Evolutionary conservation across 2,329 filamentous ascomycete genomes (phyloP), one percentile per base, ranked within the genome.

Genomic region (Pochonia chlamydosporia): DNA sequence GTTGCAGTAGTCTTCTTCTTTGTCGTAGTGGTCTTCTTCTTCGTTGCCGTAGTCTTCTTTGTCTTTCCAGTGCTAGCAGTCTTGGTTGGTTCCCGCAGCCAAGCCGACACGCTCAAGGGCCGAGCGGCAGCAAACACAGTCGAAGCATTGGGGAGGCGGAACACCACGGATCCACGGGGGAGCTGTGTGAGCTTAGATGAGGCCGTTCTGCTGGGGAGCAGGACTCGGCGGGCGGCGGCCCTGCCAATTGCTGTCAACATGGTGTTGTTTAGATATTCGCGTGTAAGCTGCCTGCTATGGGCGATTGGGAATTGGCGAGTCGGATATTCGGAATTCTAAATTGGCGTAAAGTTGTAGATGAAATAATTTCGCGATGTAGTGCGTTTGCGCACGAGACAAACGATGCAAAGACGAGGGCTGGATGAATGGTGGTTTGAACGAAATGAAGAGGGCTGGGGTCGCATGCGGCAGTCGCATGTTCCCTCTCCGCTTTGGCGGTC

Each of bases 211-310:
- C 18, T 46, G 13, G 54, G 43, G 46, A 54, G 50, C 41, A 60
- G 54, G 44, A 61, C 55, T 54, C 68, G 69, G 58, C 62, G 63
- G 50, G 63, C 59, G 46, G 66, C 65, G 45, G 61, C 63, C 52
- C 69, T 65, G 52, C 65, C 64, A 52, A 73, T 58, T 25, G 65
- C 61, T 44, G 65, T 67, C 51, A 75, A 58, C 72, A 75, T 76
- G n/a, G n/a, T 48, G 49, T 56, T 39, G 46, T 39, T 21, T 6
- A 13, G 31, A 40, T 52, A 49, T 49, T 57, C 46, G n/a, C 31
- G 28, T 40, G 39, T n/a, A 28, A 28, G 24, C 24, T 21, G 28
- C 36, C 37, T 16, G 37, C n/a, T 26, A 39, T 21, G 18, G 43
- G 24, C 24, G 21, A 14, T 25, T 24, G 43, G 24, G 40, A 25